A percentile compares a stretch with the other conserved stretches of the same genome.
Conservation (phyloP, 345 rosid species). For the Carallia brachiata region DNA sequence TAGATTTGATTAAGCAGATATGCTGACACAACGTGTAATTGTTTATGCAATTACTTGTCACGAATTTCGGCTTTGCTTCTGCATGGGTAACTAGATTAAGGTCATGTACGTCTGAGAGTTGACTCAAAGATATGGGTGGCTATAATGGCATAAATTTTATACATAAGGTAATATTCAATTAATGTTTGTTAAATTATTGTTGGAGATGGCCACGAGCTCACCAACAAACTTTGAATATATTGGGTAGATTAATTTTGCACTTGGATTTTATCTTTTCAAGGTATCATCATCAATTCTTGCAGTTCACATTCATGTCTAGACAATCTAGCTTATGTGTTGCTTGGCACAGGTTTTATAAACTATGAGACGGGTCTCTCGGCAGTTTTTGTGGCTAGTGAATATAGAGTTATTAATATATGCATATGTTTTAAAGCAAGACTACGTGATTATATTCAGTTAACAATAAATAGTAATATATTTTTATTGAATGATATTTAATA, state of each 20-base stretch:
- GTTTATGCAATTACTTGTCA: constrained; percentile 39
- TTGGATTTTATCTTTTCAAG: neutral
- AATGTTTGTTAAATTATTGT: constrained; percentile 41
- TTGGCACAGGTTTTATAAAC: too few species aligned
- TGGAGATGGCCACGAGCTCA: constrained; percentile 34
- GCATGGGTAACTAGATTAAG: constrained; percentile 27
- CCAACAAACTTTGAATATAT: constrained; percentile 58
- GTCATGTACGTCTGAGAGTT: constrained; percentile 26
- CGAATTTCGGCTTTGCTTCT: constrained; percentile 33
- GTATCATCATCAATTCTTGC: neutral
- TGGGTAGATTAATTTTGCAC: neutral
- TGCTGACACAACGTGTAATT: constrained; percentile 11
- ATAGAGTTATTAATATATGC: too few species aligned
- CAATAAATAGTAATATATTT: too few species aligned
- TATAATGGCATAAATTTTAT: neutral
- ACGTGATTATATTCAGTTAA: too few species aligned
- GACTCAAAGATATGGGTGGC: constrained; percentile 11
- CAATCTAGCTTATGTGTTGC: too few species aligned
- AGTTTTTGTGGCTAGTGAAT: too few species aligned
- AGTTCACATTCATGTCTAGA: constrained; percentile 1
- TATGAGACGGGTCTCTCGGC: too few species aligned
- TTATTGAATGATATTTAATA: too few species aligned
- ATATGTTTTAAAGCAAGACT: too few species aligned
- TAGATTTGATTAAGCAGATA: constrained; percentile 8
- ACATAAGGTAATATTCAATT: neutral